Evolutionary conservation across 441 rosid species (phyloP), one percentile per base, ranked within the genome.

Genomic region (Populus hybrid): DNA sequence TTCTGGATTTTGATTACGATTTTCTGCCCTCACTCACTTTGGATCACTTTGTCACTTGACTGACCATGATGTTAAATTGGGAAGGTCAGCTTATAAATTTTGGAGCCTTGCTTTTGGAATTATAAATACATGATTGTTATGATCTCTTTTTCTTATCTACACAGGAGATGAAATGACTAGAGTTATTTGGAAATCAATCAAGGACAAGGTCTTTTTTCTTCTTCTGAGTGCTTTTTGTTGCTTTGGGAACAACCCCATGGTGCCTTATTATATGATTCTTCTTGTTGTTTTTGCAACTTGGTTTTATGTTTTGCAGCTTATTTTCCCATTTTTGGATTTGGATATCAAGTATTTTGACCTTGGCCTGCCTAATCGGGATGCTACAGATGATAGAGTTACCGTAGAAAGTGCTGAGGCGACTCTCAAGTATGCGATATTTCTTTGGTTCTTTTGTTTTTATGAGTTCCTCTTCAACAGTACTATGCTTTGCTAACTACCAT

Each of bases 281-380:
- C 18, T 4, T 42, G 18, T 79, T 1, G 14, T 66, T 57, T 71
- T 32, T 18, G 26, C 26, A 11, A n/a, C 74, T 69, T n/a, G 59
- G 21, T 19, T 35, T 67, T 7, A 14, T 19, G 42, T 19, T 75
- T 69, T 70, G 76, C 89, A 96, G 99, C 95, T 93, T 34, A 88
- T 91, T 75, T 82, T 86, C 57, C 98, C 98, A n/a, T 96, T 94
- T 76, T 74, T 96, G 88, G 98, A 96, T 78, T 83, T 96, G 96
- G 98, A 94, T 80, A 91, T 96, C 81, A 94, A 91, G 87, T 96
- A 96, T 77, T 94, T 84, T n/a, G 99, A 96, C 76, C 98, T 96
- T 72, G 97, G 99, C 71, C 92, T 92, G 70, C 93, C 87, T 34
- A 82, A 96, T 76, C 93, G 98, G 76, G 98, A 96, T 87, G 97